Conservation (phyloP, 257 asterid species). For the Perilla frutescens region DNA sequence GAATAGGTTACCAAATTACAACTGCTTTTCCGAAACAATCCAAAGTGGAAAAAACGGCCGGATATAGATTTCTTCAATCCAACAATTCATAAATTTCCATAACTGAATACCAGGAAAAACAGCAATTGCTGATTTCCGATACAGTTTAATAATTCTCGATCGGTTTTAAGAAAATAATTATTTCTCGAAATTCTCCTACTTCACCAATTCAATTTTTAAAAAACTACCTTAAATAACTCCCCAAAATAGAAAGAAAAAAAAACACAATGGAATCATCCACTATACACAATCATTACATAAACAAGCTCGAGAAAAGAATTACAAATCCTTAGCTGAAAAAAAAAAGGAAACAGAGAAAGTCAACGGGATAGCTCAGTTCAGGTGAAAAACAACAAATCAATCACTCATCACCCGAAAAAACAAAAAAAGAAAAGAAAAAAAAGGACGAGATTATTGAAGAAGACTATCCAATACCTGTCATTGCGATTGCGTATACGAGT, state of each 20-base stretch:
- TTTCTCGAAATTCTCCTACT: conserved; percentile 1
- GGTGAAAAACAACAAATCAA: conserved; percentile 15
- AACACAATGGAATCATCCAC: not conserved
- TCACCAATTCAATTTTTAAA: conserved; percentile 1
- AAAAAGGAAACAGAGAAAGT: not conserved
- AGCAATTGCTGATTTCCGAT: not conserved
- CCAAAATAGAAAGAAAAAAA: not conserved
- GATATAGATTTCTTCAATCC: conserved; percentile 1
- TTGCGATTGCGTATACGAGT: conserved; percentile 4
- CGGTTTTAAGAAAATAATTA: not conserved
- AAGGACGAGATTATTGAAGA: not conserved
- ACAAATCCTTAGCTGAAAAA: not conserved
- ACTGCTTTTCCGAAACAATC: not conserved
- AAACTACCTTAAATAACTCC: not conserved
- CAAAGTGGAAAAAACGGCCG: not conserved
- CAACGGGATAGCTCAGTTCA: conserved; percentile 5
- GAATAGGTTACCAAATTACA: not conserved
- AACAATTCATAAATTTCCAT: conserved; percentile 9
- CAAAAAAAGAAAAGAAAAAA: too few relatives aligned
- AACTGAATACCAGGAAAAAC: not conserved
- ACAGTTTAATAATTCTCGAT: not conserved
- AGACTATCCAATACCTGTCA: conserved; percentile 28
- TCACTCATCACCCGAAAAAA: not conserved
- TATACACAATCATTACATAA: not conserved
- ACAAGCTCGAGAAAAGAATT: not conserved